phyloP scores from a whole-genome alignment of 2,329 filamentous ascomycete species.

The Cryphonectria nitschkei region DNA sequence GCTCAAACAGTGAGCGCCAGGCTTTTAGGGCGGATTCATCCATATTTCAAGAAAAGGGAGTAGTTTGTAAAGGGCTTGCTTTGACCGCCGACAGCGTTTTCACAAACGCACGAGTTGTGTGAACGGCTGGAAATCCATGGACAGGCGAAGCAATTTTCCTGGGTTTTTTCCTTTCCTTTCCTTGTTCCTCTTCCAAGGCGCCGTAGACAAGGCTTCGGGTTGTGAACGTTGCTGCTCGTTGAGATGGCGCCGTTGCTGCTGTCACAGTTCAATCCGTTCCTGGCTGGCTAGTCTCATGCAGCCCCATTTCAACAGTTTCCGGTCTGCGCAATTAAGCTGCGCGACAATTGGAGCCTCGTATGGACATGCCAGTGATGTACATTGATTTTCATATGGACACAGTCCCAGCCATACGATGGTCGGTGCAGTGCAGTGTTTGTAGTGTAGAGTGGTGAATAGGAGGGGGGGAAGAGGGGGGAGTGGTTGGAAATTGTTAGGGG shows the following conservation, averaged over 20 bases:
- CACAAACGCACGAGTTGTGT: not conserved
- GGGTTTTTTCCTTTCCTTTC: not conserved
- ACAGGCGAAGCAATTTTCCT: not conserved
- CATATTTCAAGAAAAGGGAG: conserved; percentile 21
- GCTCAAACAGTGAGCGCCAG: conserved; percentile 18
- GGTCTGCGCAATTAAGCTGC: conserved; percentile 24
- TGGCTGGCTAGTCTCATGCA: conserved; percentile 16
- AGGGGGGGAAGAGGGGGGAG: not conserved
- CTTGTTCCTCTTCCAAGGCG: not conserved
- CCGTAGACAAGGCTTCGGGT: not conserved
- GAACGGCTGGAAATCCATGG: not conserved
- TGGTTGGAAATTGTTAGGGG: conserved; percentile 12
- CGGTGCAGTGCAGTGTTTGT: conserved; percentile 20
- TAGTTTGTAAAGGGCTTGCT: conserved; percentile 5
- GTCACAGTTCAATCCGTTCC: conserved; percentile 8
- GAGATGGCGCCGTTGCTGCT: conserved; percentile 5
- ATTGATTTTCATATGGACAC: conserved; percentile 23
- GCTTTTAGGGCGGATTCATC: conserved; percentile 19
- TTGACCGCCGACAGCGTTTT: not conserved
- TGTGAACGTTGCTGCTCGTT: conserved; percentile 7
- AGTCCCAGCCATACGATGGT: conserved; percentile 23
- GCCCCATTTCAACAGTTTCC: conserved; percentile 4
- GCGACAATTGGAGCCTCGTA: conserved; percentile 7
- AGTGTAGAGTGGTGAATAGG: not conserved
- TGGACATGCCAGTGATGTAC: conserved; percentile 24